Conservation (phyloP, 1,284 basidiomycete species). For the Sporisorium exsertum region DNA sequence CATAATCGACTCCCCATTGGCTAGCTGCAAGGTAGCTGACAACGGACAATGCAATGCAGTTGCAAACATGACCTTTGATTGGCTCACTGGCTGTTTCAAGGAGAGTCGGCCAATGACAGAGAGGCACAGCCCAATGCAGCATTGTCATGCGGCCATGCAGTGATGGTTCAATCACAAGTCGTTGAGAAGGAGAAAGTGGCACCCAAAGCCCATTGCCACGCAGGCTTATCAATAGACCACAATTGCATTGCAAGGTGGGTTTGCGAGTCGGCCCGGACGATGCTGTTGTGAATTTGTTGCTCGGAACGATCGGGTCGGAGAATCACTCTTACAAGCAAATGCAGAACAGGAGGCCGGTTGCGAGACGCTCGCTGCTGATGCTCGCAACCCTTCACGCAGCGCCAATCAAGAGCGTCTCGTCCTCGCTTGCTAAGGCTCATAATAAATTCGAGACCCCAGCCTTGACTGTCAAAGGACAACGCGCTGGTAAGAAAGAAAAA, state of each 20-base stretch:
- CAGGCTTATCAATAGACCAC: not conserved
- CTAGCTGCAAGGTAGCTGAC: not conserved
- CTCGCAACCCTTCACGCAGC: not conserved
- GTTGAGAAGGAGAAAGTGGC: not conserved
- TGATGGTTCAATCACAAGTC: conserved; percentile 3
- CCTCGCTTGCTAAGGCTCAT: not conserved
- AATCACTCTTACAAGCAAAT: not conserved
- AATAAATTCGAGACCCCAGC: conserved; percentile 4
- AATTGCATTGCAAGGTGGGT: not conserved
- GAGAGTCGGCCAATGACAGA: not conserved
- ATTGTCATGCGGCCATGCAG: conserved; percentile 3
- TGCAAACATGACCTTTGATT: conserved; percentile 9
- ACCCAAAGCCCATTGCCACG: not conserved
- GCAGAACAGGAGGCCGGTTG: not conserved
- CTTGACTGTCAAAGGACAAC: not conserved
- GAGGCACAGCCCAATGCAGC: not conserved
- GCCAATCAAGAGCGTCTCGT: not conserved
- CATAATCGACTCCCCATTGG: not conserved
- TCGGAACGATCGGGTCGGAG: not conserved
- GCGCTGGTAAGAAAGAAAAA: not conserved
- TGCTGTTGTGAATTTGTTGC: too few species aligned
- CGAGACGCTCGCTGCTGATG: too few species aligned
- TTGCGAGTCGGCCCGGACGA: too few species aligned
- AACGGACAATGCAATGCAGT: not conserved
- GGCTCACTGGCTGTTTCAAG: not conserved